Conservation (phyloP, 176 grass and related monocot species). For the Bothriochloa decipiens region DNA sequence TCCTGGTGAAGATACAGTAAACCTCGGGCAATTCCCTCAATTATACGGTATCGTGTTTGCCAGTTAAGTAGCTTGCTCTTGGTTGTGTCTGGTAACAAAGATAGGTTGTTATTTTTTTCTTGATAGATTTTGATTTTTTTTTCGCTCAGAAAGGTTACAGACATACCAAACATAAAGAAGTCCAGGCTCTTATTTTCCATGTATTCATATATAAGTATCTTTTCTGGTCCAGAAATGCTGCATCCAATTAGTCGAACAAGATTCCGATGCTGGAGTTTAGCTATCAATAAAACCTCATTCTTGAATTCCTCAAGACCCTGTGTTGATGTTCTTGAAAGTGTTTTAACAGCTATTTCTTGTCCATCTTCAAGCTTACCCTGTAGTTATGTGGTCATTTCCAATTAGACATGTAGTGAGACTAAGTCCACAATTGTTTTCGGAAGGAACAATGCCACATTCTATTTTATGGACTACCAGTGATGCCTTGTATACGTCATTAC, state of each 20-base stretch:
- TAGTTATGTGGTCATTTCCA: conserved; percentile 19
- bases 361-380: conserved; percentile 69
- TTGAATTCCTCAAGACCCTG: conserved; percentile 74
- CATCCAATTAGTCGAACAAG: conserved; percentile 72
- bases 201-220: conserved; percentile 77
- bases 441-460: not conserved
- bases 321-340: conserved; percentile 59
- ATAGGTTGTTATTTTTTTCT: conserved; percentile 15
- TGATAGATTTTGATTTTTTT: not conserved
- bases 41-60: conserved; percentile 70
- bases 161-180: conserved; percentile 64
- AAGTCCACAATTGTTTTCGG: not conserved
- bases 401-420: not conserved
- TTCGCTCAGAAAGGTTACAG: not conserved
- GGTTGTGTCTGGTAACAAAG: conserved; percentile 50
- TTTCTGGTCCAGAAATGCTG: conserved; percentile 63
- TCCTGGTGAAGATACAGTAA: conserved; percentile 84
- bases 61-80: conserved; percentile 56
- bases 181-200: conserved; percentile 80
- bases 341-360: conserved; percentile 80
- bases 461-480: not conserved
- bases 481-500: not conserved
- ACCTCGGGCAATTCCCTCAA: conserved; percentile 65
- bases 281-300: too few species aligned
- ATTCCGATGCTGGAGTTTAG: conserved; percentile 76